A percentile compares a stretch with the other conserved stretches of the same genome.
phyloP scores from a whole-genome alignment of 352 stramenopile species.

The Pythium insidiosum region DNA sequence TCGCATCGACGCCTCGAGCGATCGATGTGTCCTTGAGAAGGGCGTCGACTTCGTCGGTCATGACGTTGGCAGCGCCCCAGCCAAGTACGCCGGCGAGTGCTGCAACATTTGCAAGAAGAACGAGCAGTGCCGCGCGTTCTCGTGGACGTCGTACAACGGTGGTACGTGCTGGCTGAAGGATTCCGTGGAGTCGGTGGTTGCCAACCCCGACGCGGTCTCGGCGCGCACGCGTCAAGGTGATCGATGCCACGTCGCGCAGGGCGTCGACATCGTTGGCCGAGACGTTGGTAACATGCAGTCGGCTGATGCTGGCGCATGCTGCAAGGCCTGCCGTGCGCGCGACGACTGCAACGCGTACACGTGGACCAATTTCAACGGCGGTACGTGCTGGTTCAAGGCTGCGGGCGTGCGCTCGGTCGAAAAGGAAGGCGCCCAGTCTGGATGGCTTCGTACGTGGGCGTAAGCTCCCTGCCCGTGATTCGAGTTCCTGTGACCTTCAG shows the following conservation, averaged over 20 bases:
- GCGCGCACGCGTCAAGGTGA: neutral
- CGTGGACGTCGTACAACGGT: conserved; percentile 35
- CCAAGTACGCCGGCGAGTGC: conserved; percentile 6
- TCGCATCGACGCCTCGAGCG: neutral
- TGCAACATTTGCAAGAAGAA: conserved; percentile 21
- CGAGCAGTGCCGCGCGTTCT: conserved; percentile 29
- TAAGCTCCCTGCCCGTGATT: no score
- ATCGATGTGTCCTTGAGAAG: conserved; percentile 2
- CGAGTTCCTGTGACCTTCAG: no score
- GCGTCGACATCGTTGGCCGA: no score
- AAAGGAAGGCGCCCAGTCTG: no score
- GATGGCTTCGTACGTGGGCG: no score
- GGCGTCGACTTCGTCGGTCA: conserved; percentile 18
- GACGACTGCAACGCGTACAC: conserved; percentile 11
- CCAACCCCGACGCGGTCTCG: neutral
- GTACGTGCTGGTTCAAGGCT: conserved; percentile 17
- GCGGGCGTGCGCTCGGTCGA: no score
- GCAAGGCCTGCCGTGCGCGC: neutral
- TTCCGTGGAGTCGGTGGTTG: neutral
- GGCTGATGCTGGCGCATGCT: conserved; percentile 4
- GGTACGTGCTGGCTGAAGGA: conserved; percentile 58
- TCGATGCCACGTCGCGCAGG: neutral
- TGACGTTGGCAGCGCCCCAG: conserved; percentile 7
- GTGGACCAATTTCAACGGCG: conserved; percentile 7
- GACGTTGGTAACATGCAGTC: neutral